Percentiles rank a stretch among this genome's conserved stretches.
phyloP scores from a whole-genome alignment of 2,329 filamentous ascomycete genomes.

The Penicillium sp. region DNA sequence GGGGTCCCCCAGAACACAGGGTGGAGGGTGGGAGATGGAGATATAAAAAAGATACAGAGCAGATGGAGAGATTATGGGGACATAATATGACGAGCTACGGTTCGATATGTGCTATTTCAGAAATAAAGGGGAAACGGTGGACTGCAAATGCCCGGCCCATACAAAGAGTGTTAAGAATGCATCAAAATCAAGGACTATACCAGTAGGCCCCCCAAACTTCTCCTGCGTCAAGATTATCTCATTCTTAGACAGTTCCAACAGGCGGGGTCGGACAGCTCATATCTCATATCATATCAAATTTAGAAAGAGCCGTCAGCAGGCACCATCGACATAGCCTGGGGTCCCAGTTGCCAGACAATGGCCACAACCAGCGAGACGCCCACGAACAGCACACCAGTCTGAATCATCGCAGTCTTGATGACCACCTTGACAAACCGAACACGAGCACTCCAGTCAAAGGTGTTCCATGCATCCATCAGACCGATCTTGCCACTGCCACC shows the following conservation, averaged over 20 bases:
- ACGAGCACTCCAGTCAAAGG: slow-evolving; percentile 74
- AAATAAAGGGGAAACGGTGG: neutral
- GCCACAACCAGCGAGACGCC: neutral
- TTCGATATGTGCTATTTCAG: neutral
- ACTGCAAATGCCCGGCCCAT: neutral
- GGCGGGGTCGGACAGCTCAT: too few species aligned
- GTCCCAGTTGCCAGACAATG: neutral
- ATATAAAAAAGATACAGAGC: too few species aligned
- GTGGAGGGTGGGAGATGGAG: too few species aligned
- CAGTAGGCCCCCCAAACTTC: neutral
- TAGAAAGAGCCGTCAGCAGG: slow-evolving; percentile 1
- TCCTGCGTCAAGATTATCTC: too few species aligned
- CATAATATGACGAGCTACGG: neutral
- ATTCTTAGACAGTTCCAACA: too few species aligned
- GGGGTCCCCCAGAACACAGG: neutral
- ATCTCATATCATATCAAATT: neutral
- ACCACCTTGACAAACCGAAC: slow-evolving; percentile 75
- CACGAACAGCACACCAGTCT: slow-evolving; percentile 45
- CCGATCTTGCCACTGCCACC: slow-evolving; percentile 72
- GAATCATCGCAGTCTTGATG: slow-evolving; percentile 68
- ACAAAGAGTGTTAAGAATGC: neutral
- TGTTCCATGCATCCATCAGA: slow-evolving; percentile 76
- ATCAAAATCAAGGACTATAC: neutral
- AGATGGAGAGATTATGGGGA: too few species aligned
- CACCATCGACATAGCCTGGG: neutral